A percentile compares a stretch with the other conserved stretches of the same genome.
phyloP scores from a whole-genome alignment of 805 yeast species.

The Ascoidea asiatica region DNA sequence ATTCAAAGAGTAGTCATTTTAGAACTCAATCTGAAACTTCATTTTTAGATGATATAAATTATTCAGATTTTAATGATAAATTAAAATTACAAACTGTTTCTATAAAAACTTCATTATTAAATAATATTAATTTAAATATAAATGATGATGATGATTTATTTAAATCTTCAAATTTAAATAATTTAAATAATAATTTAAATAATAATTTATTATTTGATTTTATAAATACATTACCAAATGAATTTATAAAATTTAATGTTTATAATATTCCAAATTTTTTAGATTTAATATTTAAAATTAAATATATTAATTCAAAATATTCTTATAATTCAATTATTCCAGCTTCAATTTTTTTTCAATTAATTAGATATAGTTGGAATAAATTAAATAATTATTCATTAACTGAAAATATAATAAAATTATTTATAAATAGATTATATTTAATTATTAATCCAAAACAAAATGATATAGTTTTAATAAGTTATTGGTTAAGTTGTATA shows the following conservation, averaged over 20 bases:
- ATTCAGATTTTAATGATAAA: not conserved
- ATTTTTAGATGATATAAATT: not conserved
- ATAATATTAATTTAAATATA: not conserved
- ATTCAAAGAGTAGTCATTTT: not conserved
- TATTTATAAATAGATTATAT: constrained; percentile 15
- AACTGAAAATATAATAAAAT: constrained; percentile 44
- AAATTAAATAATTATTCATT: constrained; percentile 40
- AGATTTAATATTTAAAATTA: constrained; percentile 38
- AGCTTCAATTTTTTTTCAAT: constrained; percentile 57
- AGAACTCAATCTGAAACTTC: not conserved
- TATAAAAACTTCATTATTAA: not conserved
- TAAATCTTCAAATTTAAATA: not conserved
- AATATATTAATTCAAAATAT: constrained; percentile 24
- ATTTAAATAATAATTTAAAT: not conserved
- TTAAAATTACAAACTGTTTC: not conserved
- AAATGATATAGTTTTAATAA: constrained; percentile 48
- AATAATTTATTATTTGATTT: constrained; percentile 2
- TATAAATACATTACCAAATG: constrained; percentile 24
- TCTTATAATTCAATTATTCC: constrained; percentile 44
- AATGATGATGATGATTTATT: constrained; percentile 1
- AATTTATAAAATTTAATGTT: constrained; percentile 50
- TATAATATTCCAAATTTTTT: constrained; percentile 63
- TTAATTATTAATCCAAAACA: constrained; percentile 6
- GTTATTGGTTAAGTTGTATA: constrained; percentile 81
- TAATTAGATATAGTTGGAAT: constrained; percentile 53